Base-by-base conservation (phyloP, 345 rosid genomes). In the Cardiospermum halicacabum region DNA sequence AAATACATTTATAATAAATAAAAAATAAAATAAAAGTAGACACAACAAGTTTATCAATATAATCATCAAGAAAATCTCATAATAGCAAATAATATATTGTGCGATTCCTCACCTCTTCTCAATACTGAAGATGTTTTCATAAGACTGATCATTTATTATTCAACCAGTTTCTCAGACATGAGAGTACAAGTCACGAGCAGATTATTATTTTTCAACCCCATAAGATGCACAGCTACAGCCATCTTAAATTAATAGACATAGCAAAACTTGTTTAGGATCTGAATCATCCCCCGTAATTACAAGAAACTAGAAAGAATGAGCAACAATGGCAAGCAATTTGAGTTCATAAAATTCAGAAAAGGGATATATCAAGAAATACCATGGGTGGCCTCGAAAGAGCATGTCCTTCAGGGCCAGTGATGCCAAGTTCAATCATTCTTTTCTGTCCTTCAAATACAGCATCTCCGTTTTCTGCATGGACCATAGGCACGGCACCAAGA, bases 381-480 rank as follows among this genome's bases (percentile, higher is more conserved):
- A 80, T 78, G 43, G 97, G 77, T 21, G 97, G 98, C 77, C 98
- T 82, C 3, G 98, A 90, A 71, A 90, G 98, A 60, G 89, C 85
- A 80, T 93, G 98, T 31, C 98, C 98, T 65, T 91, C 99, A 19
- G 99, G 96, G 67, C 99, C 99, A 18, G 88, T 89, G 68, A 94
- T 87, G 67, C 97, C 97, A 34, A 94, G 89, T 53, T 89, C 91
- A 57, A 91, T 85, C 91, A 94, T 94, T 72, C 91, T 76, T 56
- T 79, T 79, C 76, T 94, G 99, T 43, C 99, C 99, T 83, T 87
- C 96, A 22, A 81, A 82, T 10, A 94, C 99, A 37, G 93, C 99
- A 82, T 94, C 97, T 56, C 99, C 97, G 74, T 94, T 91, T 86
- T 94, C 99, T 60, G 97, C 97, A 76, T 94, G 99, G 73, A 94